Percentiles rank a stretch among this genome's conserved stretches.
These are phyloP conservation scores for Russula abietina DNA, from an alignment of 768 basidiomycete species.

Conservation along the genomic window DNA sequence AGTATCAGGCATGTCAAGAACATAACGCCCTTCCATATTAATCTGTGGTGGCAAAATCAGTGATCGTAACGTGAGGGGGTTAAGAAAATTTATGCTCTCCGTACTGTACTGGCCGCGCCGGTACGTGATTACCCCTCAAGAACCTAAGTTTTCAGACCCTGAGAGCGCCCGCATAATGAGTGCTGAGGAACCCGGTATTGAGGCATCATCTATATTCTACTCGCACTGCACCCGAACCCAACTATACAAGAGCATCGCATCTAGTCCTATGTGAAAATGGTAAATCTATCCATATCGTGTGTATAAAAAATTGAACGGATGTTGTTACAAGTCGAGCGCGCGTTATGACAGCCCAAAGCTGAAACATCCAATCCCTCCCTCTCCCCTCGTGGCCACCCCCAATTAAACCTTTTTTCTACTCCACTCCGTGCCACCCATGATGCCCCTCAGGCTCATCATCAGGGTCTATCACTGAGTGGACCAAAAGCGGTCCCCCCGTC, in stretches of 20 bases:
- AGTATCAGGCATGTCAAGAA: neutral
- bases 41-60: neutral
- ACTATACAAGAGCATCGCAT: no score
- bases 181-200: no score
- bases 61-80: neutral
- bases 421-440: neutral
- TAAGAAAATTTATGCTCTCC: neutral
- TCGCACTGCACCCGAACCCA: no score
- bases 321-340: neutral
- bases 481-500: slow-evolving; percentile 23
- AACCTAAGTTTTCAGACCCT: neutral
- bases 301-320: neutral
- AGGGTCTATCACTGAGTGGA: neutral
- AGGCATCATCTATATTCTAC: no score
- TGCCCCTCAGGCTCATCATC: neutral
- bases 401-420: neutral
- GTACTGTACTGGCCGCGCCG: no score
- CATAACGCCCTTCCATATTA: neutral
- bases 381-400: neutral
- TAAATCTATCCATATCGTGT: neutral
- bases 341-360: neutral
- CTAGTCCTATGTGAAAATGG: neutral
- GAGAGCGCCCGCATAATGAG: neutral
- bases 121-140: neutral
- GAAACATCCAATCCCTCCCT: neutral